Conservation (phyloP, 805 yeast species). For the Nakazawaea wickerhamii region DNA sequence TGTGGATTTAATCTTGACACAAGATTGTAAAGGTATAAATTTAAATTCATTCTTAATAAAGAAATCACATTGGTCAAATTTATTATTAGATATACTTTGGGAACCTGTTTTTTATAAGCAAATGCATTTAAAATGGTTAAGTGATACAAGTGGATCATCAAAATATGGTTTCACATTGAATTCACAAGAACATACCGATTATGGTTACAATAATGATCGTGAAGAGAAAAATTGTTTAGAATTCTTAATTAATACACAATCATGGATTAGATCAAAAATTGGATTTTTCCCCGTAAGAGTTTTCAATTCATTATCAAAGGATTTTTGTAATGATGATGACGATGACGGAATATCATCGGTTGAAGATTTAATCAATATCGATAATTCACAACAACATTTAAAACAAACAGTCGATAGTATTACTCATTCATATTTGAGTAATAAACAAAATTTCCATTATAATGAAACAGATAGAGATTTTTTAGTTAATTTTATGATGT, state of each 20-base stretch:
- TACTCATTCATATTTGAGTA: constrained; percentile 17
- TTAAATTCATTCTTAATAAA: constrained; percentile 33
- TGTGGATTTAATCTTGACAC: constrained; percentile 31
- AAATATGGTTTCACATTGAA: constrained; percentile 25
- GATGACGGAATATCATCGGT: constrained; percentile 19
- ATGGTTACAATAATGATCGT: constrained; percentile 33
- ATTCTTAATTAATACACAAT: constrained; percentile 29
- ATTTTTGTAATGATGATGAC: constrained; percentile 29
- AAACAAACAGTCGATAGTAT: constrained; percentile 11
- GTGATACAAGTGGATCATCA: constrained; percentile 20
- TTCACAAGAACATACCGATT: constrained; percentile 22
- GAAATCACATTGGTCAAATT: constrained; percentile 33
- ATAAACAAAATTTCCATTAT: constrained; percentile 27
- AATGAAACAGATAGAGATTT: constrained; percentile 32
- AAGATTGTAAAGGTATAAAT: constrained; percentile 39
- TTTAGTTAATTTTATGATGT: constrained; percentile 33
- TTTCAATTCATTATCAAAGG: constrained; percentile 32
- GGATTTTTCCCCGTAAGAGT: constrained; percentile 34
- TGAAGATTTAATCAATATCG: constrained; percentile 16
- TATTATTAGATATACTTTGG: constrained; percentile 33
- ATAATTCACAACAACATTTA: constrained; percentile 6
- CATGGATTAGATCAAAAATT: constrained; percentile 35
- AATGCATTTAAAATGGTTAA: constrained; percentile 27
- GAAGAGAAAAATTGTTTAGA: constrained; percentile 36
- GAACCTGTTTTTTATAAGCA: constrained; percentile 35